Evolutionary conservation across 306 rosid genomes (phyloP).

Genomic region (Pueraria montana): DNA sequence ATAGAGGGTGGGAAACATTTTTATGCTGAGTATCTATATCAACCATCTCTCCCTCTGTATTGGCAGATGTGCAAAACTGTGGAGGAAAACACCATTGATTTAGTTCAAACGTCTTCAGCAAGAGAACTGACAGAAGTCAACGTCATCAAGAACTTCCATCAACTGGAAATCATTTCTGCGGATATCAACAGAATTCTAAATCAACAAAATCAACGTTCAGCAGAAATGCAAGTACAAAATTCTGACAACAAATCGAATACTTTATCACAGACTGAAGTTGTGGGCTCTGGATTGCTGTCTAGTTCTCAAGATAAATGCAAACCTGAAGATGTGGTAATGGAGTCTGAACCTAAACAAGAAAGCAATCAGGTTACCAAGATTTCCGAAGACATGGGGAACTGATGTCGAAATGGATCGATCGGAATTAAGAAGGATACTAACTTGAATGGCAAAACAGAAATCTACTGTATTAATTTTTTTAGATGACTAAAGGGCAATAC

Average conservation of each 20-base stretch:
- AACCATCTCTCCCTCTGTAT: conserved; percentile 18
- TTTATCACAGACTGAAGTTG: conserved; percentile 36
- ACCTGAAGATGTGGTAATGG: conserved; percentile 50
- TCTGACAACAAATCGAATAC: conserved; percentile 42
- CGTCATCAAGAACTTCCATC: conserved; percentile 39
- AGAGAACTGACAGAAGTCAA: conserved; percentile 43
- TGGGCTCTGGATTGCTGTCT: conserved; percentile 40
- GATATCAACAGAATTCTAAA: conserved; percentile 61
- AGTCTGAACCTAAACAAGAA: conserved; percentile 51
- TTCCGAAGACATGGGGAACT: conserved; percentile 1
- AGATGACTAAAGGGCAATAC: background rate
- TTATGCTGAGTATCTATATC: conserved; percentile 26
- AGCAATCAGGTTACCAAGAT: conserved; percentile 29
- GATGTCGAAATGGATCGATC: conserved; percentile 7
- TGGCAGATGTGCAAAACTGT: conserved; percentile 83
- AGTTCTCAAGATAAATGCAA: conserved; percentile 47
- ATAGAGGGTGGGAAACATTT: background rate
- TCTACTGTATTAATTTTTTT: background rate
- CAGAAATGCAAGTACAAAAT: conserved; percentile 29
- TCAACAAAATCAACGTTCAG: conserved; percentile 7
- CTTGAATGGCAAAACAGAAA: conserved; percentile 41
- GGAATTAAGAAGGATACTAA: conserved; percentile 9
- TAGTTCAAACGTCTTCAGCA: conserved; percentile 47
- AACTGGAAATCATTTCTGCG: conserved; percentile 59
- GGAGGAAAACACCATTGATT: conserved; percentile 56